Percentiles rank a stretch among this genome's conserved stretches.
Evolutionary conservation across 306 rosid species (phyloP).

Genomic region (Lagenaria siceraria): DNA sequence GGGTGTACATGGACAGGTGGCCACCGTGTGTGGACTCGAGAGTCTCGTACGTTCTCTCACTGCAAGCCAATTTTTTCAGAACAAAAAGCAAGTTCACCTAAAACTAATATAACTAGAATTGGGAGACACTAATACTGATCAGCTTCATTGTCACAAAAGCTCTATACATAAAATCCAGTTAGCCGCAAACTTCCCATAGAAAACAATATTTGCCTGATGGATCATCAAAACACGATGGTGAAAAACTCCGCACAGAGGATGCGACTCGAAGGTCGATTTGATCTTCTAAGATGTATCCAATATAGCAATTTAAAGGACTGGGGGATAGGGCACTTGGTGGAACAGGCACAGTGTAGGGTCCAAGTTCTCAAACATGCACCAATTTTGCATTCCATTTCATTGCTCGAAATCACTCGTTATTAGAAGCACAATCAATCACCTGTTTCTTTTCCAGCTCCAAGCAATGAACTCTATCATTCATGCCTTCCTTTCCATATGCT

Average conservation of each 20-base stretch:
- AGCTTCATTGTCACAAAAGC: neutral
- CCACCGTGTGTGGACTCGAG: neutral
- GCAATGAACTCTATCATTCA: conserved; percentile 77
- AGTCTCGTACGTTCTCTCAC: neutral
- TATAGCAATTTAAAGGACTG: neutral
- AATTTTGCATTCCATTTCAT: neutral
- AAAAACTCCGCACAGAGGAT: neutral
- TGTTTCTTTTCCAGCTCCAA: conserved; percentile 51
- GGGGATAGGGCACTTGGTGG: neutral
- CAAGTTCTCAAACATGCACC: neutral
- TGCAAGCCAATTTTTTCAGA: neutral
- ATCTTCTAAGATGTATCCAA: neutral
- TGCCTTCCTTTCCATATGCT: conserved; percentile 77
- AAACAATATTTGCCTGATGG: neutral
- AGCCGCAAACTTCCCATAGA: neutral
- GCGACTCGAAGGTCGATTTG: neutral
- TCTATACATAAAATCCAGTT: neutral
- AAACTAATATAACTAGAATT: neutral
- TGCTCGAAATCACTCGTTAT: neutral
- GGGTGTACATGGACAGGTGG: neutral
- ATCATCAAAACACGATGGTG: neutral
- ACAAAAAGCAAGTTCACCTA: neutral
- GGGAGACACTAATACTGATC: neutral
- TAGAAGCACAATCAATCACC: conserved; percentile 14
- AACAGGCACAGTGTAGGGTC: neutral